Evolutionary conservation across 2,329 filamentous ascomycete species (phyloP), one percentile per base, ranked within the genome.

Genomic region (Sclerotinia glacialis): DNA sequence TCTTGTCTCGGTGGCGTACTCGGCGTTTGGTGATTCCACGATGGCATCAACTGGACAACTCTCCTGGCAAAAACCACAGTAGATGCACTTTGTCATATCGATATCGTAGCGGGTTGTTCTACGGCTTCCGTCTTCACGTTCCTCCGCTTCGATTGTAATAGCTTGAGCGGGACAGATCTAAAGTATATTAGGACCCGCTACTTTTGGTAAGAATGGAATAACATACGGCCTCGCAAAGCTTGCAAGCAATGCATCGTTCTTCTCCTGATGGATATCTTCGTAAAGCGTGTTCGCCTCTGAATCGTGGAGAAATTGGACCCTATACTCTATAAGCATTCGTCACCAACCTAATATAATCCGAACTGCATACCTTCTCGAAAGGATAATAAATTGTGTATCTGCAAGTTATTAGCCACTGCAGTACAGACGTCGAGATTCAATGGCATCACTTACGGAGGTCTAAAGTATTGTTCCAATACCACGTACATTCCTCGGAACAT

Each of bases 51-150:
- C 95, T 54, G 95, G 95, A 82, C 95, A 99, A 72, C 92, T 96
- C 84, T 99, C 95, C 83, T 97, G 94, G 86, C 95, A 98, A 83
- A 96, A 96, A 62, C 95, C 95, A 79, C 95, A 98, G 87, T 98
- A 99, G 81, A 99, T 99, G 83, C 95, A 99, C 86, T 99, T 99
- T 77, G 95, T 98, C 95, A 99, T 99, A 82, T 99, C 95, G 78
- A 99, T 97, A 79, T 99, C 95, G 82, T 99, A 99, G 78, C 94
- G 89, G 68, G 94, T 97, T 62, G 95, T 99, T 78, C 95, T 88
- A 80, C 95, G 89, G 77, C 92, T 96, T 71, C 95, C 95, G 76
- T 99, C 95, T 77, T 91, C 92, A 78, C 95, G 93, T 84, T 99
- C 95, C 80, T 99, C 95, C 67, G 95, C 95, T 83, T 99, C 95